Conservation (phyloP, 495 filamentous ascomycete species). For the Neurospora sp. region DNA sequence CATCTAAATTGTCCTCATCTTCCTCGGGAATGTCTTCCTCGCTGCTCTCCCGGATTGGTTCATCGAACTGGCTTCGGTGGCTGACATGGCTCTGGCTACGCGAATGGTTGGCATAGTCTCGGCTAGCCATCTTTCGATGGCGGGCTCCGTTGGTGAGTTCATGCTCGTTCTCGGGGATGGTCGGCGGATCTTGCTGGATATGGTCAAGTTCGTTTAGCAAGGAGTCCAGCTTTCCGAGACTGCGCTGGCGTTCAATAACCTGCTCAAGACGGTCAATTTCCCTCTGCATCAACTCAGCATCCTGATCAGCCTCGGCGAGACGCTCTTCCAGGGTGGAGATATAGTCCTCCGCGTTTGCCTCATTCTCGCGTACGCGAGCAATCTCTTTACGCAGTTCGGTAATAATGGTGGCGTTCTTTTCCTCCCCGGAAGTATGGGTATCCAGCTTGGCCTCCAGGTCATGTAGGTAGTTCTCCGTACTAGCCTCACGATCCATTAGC, state of each 20-base stretch:
- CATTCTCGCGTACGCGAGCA: constrained; percentile 78
- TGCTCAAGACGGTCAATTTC: constrained; percentile 91
- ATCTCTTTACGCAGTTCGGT: constrained; percentile 87
- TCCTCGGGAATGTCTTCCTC: constrained; percentile 25
- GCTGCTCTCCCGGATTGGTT: constrained; percentile 39
- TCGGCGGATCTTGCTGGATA: constrained; percentile 52
- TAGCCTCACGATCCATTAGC: constrained; percentile 76
- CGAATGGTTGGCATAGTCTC: constrained; percentile 37
- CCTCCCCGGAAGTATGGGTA: constrained; percentile 82
- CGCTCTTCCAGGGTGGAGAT: constrained; percentile 95
- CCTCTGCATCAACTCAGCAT: constrained; percentile 91
- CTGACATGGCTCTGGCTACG: constrained; percentile 41
- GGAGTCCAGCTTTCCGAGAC: constrained; percentile 87
- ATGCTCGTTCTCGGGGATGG: constrained; percentile 23
- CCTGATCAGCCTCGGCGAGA: constrained; percentile 90
- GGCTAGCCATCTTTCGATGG: constrained; percentile 30
- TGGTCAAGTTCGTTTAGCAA: constrained; percentile 84
- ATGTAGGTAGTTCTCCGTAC: constrained; percentile 82
- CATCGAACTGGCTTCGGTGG: constrained; percentile 39
- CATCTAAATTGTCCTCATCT: constrained; percentile 18
- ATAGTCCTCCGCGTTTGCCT: constrained; percentile 84
- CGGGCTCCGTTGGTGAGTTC: constrained; percentile 29
- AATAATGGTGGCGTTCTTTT: constrained; percentile 78
- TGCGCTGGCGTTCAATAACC: constrained; percentile 90
- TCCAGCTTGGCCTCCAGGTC: constrained; percentile 85